phyloP scores from a whole-genome alignment of 1,139 yeast species.

The Saccharomyces hybrid region DNA sequence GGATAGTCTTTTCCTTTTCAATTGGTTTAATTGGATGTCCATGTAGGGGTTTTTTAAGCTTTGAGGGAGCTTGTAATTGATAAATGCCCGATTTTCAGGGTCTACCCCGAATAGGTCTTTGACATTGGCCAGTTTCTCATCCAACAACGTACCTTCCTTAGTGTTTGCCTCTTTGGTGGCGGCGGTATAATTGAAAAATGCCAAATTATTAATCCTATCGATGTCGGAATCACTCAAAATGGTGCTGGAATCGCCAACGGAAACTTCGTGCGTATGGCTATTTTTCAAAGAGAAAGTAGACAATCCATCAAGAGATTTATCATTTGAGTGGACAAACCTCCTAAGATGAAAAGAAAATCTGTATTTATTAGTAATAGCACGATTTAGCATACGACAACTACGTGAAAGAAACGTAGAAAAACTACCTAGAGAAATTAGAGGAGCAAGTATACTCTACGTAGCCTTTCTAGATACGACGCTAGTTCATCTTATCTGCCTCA shows the following conservation, averaged over 20 bases:
- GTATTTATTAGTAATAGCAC: not conserved
- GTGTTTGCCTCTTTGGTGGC: not conserved
- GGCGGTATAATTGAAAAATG: not conserved
- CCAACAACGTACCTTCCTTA: conserved; percentile 7
- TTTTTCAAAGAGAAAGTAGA: not conserved
- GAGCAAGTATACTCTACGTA: not conserved
- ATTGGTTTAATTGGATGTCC: conserved; percentile 9
- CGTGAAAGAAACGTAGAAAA: not conserved
- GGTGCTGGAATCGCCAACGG: not conserved
- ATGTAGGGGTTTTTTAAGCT: conserved; percentile 14
- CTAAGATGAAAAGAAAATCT: not conserved
- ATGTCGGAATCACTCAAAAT: not conserved
- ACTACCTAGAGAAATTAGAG: not conserved
- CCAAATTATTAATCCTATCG: not conserved
- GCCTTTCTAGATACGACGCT: not conserved
- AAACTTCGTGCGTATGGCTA: not conserved
- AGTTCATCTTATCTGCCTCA: not conserved
- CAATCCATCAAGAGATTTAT: not conserved
- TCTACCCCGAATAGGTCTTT: conserved; percentile 7
- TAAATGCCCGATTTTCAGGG: conserved; percentile 5
- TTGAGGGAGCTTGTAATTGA: conserved; percentile 8
- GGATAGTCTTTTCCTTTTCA: conserved; percentile 18
- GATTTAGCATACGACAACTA: not conserved
- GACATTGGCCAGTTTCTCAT: conserved; percentile 10
- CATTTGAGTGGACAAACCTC: not conserved